A percentile compares a stretch with the other conserved stretches of the same genome.
Conservation (phyloP, 176 grass and related monocot genomes). For the Lolium perenne region DNA sequence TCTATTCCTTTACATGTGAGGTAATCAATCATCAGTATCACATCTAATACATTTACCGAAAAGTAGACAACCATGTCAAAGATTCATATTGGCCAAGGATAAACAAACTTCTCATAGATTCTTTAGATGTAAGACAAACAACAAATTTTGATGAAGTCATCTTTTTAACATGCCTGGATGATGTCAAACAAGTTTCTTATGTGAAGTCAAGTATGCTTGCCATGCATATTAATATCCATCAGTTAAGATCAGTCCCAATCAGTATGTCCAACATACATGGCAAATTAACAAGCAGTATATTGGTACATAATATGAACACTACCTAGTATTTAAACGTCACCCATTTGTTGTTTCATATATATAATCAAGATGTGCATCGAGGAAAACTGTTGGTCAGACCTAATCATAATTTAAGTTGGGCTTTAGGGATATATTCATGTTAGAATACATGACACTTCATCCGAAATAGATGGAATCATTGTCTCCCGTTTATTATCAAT, state of each 20-base stretch:
- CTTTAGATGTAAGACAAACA: background rate
- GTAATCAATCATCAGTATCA: background rate
- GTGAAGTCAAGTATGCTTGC: background rate
- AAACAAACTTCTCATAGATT: background rate
- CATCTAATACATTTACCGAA: background rate
- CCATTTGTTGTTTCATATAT: background rate
- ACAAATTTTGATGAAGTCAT: background rate
- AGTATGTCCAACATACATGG: background rate
- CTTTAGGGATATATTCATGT: background rate
- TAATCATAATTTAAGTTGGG: slow-evolving; percentile 6
- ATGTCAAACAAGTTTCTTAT: slow-evolving; percentile 5
- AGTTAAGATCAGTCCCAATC: background rate
- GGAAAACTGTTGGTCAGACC: background rate
- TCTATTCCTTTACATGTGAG: background rate
- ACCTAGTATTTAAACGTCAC: background rate
- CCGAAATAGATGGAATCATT: background rate
- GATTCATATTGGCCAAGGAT: background rate
- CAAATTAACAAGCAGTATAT: background rate
- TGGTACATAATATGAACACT: background rate
- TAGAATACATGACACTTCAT: background rate
- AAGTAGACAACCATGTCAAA: background rate
- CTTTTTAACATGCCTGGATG: background rate
- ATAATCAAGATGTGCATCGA: background rate
- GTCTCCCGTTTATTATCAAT: background rate
- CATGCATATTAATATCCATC: background rate